Percentiles rank a stretch among this genome's conserved stretches.
phyloP scores from a whole-genome alignment of 176 grass and related monocot genomes.

The Tuctoria greenei region DNA sequence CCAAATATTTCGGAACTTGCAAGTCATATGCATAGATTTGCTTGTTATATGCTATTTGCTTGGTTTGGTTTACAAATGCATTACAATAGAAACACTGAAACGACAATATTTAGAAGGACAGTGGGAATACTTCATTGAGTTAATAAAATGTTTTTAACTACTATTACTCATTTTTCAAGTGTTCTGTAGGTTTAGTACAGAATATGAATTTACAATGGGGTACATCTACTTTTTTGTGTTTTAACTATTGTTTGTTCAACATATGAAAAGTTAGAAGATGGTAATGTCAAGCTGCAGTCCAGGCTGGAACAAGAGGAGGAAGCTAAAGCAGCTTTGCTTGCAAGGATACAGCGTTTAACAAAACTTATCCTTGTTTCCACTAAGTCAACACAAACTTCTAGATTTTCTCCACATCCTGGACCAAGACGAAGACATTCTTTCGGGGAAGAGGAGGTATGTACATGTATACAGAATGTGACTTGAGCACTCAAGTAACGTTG shows the following conservation, averaged over 20 bases:
- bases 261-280: slow-evolving; percentile 92
- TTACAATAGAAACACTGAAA: background rate
- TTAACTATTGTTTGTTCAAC: slow-evolving; percentile 53
- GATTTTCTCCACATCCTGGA: slow-evolving; percentile 79
- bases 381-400: slow-evolving; percentile 69
- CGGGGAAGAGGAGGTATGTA: slow-evolving; percentile 94
- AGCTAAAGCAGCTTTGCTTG: slow-evolving; percentile 92
- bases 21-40: too few species aligned
- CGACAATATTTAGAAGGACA: background rate
- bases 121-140: background rate
- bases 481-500: background rate
- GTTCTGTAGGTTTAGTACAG: slow-evolving; percentile 9
- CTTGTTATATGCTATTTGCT: too few species aligned
- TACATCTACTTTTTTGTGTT: slow-evolving; percentile 10
- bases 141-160: slow-evolving; percentile 1
- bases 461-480: slow-evolving; percentile 30
- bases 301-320: slow-evolving; percentile 98
- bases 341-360: slow-evolving; percentile 89
- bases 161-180: slow-evolving; percentile 20
- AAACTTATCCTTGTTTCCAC: slow-evolving; percentile 99
- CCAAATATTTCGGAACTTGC: too few species aligned
- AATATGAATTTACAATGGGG: slow-evolving; percentile 15
- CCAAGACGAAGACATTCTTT: slow-evolving; percentile 95
- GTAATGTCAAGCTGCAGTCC: slow-evolving; percentile 94
- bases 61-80: background rate